Percentiles rank a stretch among this genome's conserved stretches.
These are phyloP conservation scores for Aspergillus wentii DNA, from an alignment of 495 filamentous ascomycete species.

Conservation along the genomic window DNA sequence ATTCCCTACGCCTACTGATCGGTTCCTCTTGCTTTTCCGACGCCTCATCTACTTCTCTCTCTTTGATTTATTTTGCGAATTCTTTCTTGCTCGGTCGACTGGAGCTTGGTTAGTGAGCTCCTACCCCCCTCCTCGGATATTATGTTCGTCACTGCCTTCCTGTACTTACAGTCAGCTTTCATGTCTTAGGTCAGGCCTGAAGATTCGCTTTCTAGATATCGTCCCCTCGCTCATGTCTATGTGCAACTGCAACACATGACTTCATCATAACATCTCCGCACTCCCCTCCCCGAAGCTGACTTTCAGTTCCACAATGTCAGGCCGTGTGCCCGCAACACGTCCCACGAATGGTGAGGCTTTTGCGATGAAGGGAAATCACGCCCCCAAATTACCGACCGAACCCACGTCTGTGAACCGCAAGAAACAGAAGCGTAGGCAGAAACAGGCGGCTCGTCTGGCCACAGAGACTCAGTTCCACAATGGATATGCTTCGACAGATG, in stretches of 20 bases:
- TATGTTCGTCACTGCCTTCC: no score
- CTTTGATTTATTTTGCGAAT: no score
- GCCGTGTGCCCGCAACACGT: conserved; percentile 25
- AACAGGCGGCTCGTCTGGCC: conserved; percentile 67
- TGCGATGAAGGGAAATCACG: conserved; percentile 22
- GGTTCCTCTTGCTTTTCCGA: neutral
- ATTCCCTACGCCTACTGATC: conserved; percentile 10
- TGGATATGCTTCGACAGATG: conserved; percentile 19
- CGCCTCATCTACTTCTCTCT: neutral
- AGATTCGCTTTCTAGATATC: no score
- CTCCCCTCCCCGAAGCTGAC: conserved; percentile 11
- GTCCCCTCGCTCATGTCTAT: no score
- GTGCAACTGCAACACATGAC: conserved; percentile 9
- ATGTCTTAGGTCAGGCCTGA: no score
- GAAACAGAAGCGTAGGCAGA: conserved; percentile 82
- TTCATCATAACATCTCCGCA: conserved; percentile 25
- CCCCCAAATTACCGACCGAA: conserved; percentile 21
- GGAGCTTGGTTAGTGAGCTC: no score
- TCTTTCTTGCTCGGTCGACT: no score
- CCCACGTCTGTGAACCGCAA: conserved; percentile 70
- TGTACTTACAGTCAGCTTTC: no score
- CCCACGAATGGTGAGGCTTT: conserved; percentile 29
- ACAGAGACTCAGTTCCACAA: conserved; percentile 40
- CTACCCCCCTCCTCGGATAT: no score
- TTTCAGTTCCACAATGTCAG: conserved; percentile 28